Percentiles rank a stretch among this genome's conserved stretches.
phyloP scores from a whole-genome alignment of 2,329 filamentous ascomycete genomes.

The Plenodomus biglobosus region DNA sequence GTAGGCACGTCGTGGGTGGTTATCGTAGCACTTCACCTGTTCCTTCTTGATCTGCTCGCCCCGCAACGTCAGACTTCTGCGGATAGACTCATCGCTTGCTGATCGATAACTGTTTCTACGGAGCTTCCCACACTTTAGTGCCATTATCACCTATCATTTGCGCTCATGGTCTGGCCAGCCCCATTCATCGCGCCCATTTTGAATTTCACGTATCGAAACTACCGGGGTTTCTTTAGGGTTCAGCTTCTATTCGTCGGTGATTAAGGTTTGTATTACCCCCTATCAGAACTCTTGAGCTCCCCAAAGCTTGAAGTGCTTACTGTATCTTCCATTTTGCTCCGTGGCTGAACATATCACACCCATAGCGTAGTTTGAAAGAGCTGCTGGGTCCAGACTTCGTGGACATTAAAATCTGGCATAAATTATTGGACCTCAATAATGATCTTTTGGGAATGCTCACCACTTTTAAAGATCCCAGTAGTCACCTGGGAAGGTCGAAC shows the following conservation, averaged over 20 bases:
- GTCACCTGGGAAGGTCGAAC: too few relatives aligned
- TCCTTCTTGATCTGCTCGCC: too few relatives aligned
- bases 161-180: too few relatives aligned
- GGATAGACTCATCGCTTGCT: too few relatives aligned
- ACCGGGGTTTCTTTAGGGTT: background rate
- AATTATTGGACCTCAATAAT: background rate
- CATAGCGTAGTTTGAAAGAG: background rate
- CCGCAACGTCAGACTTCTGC: too few relatives aligned
- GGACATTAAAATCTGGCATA: background rate
- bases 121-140: background rate
- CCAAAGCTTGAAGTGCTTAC: background rate
- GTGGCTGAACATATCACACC: background rate
- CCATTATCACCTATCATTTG: background rate
- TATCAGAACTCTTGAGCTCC: background rate
- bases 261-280: background rate
- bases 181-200: too few relatives aligned
- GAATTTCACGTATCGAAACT: background rate
- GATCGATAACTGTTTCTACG: too few relatives aligned
- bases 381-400: background rate
- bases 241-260: background rate
- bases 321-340: background rate
- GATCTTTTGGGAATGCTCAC: too few relatives aligned
- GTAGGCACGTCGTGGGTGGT: background rate
- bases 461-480: too few relatives aligned
- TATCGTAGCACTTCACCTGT: too few relatives aligned